These are phyloP conservation scores for Exsudoporus frostii DNA, from an alignment of 768 basidiomycete genomes.

Conservation along the genomic window DNA sequence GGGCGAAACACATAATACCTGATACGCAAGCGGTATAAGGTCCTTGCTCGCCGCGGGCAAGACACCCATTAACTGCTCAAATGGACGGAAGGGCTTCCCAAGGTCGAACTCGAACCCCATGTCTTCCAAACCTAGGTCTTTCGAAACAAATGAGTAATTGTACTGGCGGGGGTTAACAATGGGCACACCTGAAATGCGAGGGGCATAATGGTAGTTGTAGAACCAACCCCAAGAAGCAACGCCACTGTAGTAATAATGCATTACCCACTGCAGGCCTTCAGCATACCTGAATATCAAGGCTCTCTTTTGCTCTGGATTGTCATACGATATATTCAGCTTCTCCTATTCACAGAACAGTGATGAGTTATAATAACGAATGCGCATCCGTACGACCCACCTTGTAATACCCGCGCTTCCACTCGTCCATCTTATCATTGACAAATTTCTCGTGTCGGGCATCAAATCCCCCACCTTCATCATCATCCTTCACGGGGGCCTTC, in stretches of 20 bases:
- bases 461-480: slow-evolving; percentile 69
- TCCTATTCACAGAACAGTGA: slow-evolving; percentile 44
- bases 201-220: slow-evolving; percentile 97
- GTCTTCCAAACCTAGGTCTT: slow-evolving; percentile 62
- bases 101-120: slow-evolving; percentile 86
- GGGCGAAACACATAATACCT: slow-evolving; percentile 42
- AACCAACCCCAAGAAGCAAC: slow-evolving; percentile 99
- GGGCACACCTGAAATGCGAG: slow-evolving; percentile 83
- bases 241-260: slow-evolving; percentile 98
- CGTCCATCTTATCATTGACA: slow-evolving; percentile 79
- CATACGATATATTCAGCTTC: slow-evolving; percentile 81
- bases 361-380: slow-evolving; percentile 11
- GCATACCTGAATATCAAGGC: slow-evolving; percentile 78
- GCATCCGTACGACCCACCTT: slow-evolving; percentile 58
- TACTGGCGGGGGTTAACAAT: not conserved
- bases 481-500: slow-evolving; percentile 73
- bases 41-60: slow-evolving; percentile 87
- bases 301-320: slow-evolving; percentile 63
- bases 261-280: slow-evolving; percentile 97
- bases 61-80: slow-evolving; percentile 97
- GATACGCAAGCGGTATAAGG: slow-evolving; percentile 82
- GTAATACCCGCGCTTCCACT: slow-evolving; percentile 92
- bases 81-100: slow-evolving; percentile 88
- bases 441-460: slow-evolving; percentile 75
- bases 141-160: slow-evolving; percentile 4